phyloP scores from a whole-genome alignment of 306 rosid genomes.

The Gastrolobium bilobum region DNA sequence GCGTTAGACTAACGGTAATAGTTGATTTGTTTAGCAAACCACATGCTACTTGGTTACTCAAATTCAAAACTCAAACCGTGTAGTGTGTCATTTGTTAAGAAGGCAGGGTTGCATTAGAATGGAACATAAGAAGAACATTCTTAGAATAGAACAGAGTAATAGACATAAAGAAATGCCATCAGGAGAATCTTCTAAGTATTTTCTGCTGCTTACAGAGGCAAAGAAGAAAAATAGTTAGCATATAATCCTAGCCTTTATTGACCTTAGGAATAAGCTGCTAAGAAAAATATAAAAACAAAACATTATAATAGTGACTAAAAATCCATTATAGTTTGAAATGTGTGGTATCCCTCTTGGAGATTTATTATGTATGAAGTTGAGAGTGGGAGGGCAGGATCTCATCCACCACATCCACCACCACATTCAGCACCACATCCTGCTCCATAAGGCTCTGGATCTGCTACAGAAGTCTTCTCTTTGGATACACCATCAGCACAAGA shows the following conservation, averaged over 20 bases:
- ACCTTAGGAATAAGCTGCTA: conserved; percentile 36
- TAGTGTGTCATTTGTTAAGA: not conserved
- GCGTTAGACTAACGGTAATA: not conserved
- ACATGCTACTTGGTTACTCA: not conserved
- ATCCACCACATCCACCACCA: conserved; percentile 71
- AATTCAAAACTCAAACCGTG: not conserved
- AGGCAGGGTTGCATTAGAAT: not conserved
- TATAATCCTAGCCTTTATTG: conserved; percentile 15
- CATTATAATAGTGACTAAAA: conserved; percentile 11
- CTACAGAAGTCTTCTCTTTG: conserved; percentile 59
- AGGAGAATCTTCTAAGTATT: conserved; percentile 8
- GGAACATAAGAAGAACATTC: not conserved
- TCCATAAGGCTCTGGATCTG: conserved; percentile 61
- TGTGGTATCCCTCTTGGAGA: conserved; percentile 2
- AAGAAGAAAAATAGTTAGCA: conserved; percentile 33
- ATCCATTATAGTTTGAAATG: not conserved
- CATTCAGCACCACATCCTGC: conserved; percentile 72
- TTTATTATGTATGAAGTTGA: conserved; percentile 26
- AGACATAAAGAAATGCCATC: conserved; percentile 1
- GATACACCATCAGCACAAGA: conserved; percentile 72
- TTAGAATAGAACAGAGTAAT: not conserved
- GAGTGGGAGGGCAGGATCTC: conserved; percentile 3
- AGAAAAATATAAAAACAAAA: conserved; percentile 14
- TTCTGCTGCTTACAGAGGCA: conserved; percentile 3
- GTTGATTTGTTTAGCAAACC: not conserved